Evolutionary conservation across 2,329 filamentous ascomycete genomes (phyloP).

Genomic region (Aspergillus uvarum): DNA sequence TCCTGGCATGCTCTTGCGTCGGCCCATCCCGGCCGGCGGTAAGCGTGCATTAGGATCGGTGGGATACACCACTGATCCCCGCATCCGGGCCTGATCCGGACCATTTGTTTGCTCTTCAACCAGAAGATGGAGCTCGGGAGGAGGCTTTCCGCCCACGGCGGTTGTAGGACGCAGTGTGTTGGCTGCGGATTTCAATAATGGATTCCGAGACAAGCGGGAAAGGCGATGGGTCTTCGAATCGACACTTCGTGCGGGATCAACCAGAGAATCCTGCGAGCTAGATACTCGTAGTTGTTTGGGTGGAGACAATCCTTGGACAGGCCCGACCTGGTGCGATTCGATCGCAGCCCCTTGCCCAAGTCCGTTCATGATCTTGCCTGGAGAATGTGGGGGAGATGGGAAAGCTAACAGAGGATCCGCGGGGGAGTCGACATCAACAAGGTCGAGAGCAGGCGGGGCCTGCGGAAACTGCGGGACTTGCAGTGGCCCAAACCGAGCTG

Average conservation of each 20-base stretch:
- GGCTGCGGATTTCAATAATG: background rate
- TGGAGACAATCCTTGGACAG: background rate
- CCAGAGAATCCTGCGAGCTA: conserved; percentile 3
- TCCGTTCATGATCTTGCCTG: conserved; percentile 27
- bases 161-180: background rate
- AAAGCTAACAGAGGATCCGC: conserved; percentile 23
- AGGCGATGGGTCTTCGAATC: conserved; percentile 5
- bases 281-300: background rate
- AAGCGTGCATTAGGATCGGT: conserved; percentile 8
- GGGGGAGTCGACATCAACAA: conserved; percentile 15
- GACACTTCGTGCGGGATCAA: background rate
- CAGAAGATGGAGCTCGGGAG: background rate
- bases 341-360: conserved; percentile 21
- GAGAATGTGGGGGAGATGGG: conserved; percentile 35
- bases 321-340: conserved; percentile 18
- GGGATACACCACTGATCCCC: conserved; percentile 15
- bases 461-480: conserved; percentile 18
- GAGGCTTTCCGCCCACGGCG: conserved; percentile 1
- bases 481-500: conserved; percentile 20
- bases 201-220: conserved; percentile 15
- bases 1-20: conserved; percentile 37
- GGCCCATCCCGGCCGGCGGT: conserved; percentile 20
- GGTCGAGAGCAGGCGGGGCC: conserved; percentile 15
- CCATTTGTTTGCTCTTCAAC: background rate
- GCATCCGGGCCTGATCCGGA: conserved; percentile 15